These are phyloP conservation scores for Prunus armeniaca DNA, from an alignment of 306 rosid species.

Conservation along the genomic window DNA sequence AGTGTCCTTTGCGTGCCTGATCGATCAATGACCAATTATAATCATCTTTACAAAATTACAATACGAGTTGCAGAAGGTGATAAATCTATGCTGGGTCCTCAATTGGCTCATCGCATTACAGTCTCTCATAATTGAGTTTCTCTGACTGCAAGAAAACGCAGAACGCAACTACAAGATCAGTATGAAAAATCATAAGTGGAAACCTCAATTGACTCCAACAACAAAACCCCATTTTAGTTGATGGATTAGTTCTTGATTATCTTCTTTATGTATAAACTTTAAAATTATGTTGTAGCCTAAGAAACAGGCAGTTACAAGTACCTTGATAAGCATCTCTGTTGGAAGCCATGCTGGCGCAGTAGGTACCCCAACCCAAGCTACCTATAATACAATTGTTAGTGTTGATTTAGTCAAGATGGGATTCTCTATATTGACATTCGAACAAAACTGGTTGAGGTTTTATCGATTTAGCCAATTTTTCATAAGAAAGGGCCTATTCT, in stretches of 20 bases:
- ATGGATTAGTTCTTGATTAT: too few relatives aligned
- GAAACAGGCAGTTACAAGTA: slow-evolving; percentile 28
- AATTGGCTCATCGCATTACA: slow-evolving; percentile 28
- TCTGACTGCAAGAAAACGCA: slow-evolving; percentile 65
- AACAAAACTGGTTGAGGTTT: too few relatives aligned
- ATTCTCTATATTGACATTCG: too few relatives aligned
- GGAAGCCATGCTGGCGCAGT: slow-evolving; percentile 99
- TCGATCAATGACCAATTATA: background rate
- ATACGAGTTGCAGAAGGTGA: background rate
- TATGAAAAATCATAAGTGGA: background rate
- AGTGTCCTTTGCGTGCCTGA: background rate
- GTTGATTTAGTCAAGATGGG: background rate
- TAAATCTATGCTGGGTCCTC: background rate
- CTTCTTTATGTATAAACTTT: too few relatives aligned
- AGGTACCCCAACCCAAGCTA: slow-evolving; percentile 94
- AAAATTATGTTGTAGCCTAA: background rate
- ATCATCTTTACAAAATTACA: background rate
- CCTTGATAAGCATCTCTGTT: slow-evolving; percentile 92
- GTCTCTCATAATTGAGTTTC: slow-evolving; percentile 83
- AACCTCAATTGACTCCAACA: background rate
- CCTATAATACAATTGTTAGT: slow-evolving; percentile 29
- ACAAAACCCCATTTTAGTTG: too few relatives aligned
- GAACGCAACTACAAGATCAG: slow-evolving; percentile 1
- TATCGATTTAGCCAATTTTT: too few relatives aligned
- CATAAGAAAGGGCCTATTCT: too few relatives aligned